Percentiles rank a stretch among this genome's conserved stretches.
These are phyloP conservation scores for Prunus mira DNA, from an alignment of 306 rosid genomes.

Conservation along the genomic window DNA sequence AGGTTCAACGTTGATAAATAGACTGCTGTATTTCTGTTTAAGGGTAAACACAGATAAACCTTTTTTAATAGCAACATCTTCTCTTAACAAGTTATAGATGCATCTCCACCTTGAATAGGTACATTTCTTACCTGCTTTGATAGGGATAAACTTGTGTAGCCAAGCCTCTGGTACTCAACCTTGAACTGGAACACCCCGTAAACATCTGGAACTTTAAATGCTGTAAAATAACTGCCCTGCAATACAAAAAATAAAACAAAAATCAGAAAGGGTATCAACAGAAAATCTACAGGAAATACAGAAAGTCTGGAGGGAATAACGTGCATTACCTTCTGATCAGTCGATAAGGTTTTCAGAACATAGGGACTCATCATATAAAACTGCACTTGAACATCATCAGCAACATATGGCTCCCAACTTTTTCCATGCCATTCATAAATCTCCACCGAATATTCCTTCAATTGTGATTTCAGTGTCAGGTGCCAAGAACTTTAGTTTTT, in stretches of 20 bases:
- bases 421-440: conserved; percentile 89
- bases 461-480: conserved; percentile 31
- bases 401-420: conserved; percentile 88
- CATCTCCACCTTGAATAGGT: not conserved
- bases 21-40: too few relatives aligned
- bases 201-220: conserved; percentile 95
- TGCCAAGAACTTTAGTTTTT: conserved; percentile 10
- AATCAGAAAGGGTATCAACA: not conserved
- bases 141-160: conserved; percentile 76
- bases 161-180: conserved; percentile 86
- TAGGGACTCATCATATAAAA: conserved; percentile 99
- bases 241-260: not conserved
- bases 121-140: conserved; percentile 72
- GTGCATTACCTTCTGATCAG: conserved; percentile 60
- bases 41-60: not conserved
- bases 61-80: not conserved
- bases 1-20: too few relatives aligned
- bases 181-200: conserved; percentile 99
- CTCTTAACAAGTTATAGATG: not conserved
- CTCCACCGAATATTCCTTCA: conserved; percentile 86
- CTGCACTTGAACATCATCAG: conserved; percentile 92
- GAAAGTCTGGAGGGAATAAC: conserved; percentile 4
- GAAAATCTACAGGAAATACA: conserved; percentile 4
- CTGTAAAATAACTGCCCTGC: conserved; percentile 76
- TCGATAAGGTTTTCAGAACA: conserved; percentile 83